Evolutionary conservation across 768 basidiomycete genomes (phyloP), one percentile per base, ranked within the genome.

Genomic region (Pleurotus platypus): DNA sequence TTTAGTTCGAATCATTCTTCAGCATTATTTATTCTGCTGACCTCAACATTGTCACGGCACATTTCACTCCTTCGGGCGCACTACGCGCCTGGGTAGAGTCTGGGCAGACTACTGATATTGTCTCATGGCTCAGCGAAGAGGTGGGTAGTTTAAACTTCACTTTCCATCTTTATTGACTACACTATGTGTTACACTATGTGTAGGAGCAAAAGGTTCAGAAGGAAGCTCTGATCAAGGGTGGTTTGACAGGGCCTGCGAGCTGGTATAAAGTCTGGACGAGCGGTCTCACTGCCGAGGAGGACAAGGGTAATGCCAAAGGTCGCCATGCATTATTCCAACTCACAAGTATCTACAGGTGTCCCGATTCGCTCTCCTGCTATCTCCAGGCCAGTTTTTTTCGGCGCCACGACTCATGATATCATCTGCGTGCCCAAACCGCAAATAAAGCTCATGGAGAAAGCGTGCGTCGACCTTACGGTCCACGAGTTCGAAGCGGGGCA

Each of bases 1-100:
- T 20, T 38, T 55, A 78, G 73, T 62, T 72, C 38, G 78, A 79
- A 26, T 74, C 72, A 0, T 78, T 78, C 65, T 69, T 67, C 37
- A 69, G 62, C 37, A 30, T 72, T 4, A 0, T 72, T 2, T 69
- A 70, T 53, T 62, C 75, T 0, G 61, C 62, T 9, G 74, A 74
- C 48, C 70, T 72, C 0, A 69, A 67, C 56, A 57, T 71, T 35
- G 73, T 74, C 72, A 64, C 61, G 12, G 69, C 69, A 2, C 60
- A 75, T 46, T 57, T 79, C 26, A 68, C 70, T 4, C 73, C 72
- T 1, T 58, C 65, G 1, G 78, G 76, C 6, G 72, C 69, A 16
- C 57, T 73, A 4, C 68, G 66, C 48, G 66, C 66, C 20, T 76
- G 73, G 71, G 49, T 78, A 8, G 62, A 68, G 53, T 57, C 61